Evolutionary conservation across 202 grass and related monocot genomes (phyloP), one percentile per base, ranked within the genome.

Genomic region (Setaria viridis): DNA sequence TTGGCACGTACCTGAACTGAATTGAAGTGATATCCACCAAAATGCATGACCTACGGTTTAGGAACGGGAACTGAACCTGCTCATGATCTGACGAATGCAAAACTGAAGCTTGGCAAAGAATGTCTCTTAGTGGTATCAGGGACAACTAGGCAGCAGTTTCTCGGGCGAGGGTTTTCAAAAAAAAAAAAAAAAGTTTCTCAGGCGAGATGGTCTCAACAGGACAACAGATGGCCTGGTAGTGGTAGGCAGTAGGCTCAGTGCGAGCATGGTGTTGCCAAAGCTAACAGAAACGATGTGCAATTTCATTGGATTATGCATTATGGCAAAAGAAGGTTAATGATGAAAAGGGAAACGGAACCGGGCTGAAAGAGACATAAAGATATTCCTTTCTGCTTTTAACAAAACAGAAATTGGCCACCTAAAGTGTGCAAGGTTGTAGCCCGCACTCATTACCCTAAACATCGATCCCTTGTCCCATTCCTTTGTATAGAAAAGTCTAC

Each of bases 311-410:
- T 67, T 67, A 73, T 82, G 67, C 46, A 67, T 57, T 32, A 82
- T 65, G 37, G 16, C 58, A 74, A 83, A 86, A 60, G 79, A 82
- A 4, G 79, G 39, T 33, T 42, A 55, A 82, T 90, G 83, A 86
- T 90, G 74, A 73, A 45, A 77, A 76, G 49, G 57, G 33, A 85
- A 76, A 42, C n/a, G 15, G 50, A 67, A 80, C 81, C 66, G 11
- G 58, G 69, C 25, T 67, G 69, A 85, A 70, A 74, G 39, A 19
- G 33, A 80, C 21, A 37, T 76, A 81, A 89, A 54, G 71, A 5
- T 20, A 45, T 59, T 68, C 11, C 21, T 34, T 67, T 53, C 15
- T 12, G 19, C 39, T n/a, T 82, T 82, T 66, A 82, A 62, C 9
- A 59, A 60, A 67, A 82, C 15, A 72, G 41, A 43, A 83, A 51